Conservation (phyloP, 108 stramenopile genomes). For the Pseudonitzschia multiseries region DNA sequence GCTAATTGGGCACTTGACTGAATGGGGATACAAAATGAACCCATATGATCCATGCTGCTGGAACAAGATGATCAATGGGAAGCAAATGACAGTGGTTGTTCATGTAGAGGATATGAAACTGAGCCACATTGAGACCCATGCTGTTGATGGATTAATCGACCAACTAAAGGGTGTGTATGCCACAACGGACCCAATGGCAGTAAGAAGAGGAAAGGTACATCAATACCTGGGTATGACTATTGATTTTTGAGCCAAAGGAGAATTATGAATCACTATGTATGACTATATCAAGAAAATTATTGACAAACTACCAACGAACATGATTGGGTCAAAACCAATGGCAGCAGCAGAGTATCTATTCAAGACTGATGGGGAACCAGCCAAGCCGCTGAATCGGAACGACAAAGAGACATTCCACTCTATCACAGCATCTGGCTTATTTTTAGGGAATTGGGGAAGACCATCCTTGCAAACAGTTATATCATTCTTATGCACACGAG, state of each 20-base stretch:
- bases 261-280: conserved; percentile 32
- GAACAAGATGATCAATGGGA: conserved; percentile 41
- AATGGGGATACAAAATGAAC: conserved; percentile 30
- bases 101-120: conserved; percentile 52
- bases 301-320: conserved; percentile 23
- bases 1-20: conserved; percentile 10
- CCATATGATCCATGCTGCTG: conserved; percentile 34
- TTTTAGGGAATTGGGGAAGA: conserved; percentile 31
- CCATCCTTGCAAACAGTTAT: conserved; percentile 39
- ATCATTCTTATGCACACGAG: conserved; percentile 41
- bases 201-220: conserved; percentile 25
- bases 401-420: conserved; percentile 28
- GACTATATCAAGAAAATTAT: conserved; percentile 30
- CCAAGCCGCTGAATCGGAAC: neutral
- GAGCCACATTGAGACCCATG: conserved; percentile 30
- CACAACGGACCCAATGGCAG: conserved; percentile 13
- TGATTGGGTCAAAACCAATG: neutral
- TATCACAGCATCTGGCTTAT: conserved; percentile 36
- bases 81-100: conserved; percentile 38
- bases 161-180: conserved; percentile 14
- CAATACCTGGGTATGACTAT: conserved; percentile 11
- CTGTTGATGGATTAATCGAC: conserved; percentile 10
- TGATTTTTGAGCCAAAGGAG: conserved; percentile 32
- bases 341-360: conserved; percentile 38
- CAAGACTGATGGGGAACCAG: conserved; percentile 13